Percentiles rank a stretch among this genome's conserved stretches.
phyloP scores from a whole-genome alignment of 2,329 filamentous ascomycete species.

The Sphaerulina vaccinii region DNA sequence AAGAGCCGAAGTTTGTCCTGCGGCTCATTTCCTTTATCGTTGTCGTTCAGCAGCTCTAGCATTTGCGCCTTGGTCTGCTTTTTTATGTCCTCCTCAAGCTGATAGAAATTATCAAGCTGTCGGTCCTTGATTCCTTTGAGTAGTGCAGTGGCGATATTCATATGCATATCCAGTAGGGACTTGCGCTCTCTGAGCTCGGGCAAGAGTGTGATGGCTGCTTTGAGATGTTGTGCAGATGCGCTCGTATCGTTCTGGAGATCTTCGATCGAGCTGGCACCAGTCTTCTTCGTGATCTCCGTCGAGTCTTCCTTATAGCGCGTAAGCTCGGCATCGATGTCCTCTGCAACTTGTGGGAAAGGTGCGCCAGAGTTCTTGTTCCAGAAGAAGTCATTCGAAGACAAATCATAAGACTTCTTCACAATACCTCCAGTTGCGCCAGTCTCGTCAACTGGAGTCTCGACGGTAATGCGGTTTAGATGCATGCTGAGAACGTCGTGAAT shows the following conservation, averaged over 20 bases:
- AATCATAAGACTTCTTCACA: slow-evolving; percentile 86
- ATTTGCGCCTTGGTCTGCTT: slow-evolving; percentile 90
- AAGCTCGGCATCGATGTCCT: slow-evolving; percentile 91
- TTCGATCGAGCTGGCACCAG: slow-evolving; percentile 86
- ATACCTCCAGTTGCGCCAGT: slow-evolving; percentile 68
- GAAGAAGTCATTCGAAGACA: slow-evolving; percentile 90
- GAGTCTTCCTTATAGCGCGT: slow-evolving; percentile 95
- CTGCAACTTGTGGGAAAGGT: slow-evolving; percentile 92
- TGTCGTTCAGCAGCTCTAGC: slow-evolving; percentile 78
- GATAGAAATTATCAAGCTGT: slow-evolving; percentile 93
- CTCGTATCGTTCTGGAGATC: slow-evolving; percentile 87
- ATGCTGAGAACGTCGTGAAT: slow-evolving; percentile 76
- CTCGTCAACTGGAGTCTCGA: slow-evolving; percentile 80
- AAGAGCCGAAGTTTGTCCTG: slow-evolving; percentile 90
- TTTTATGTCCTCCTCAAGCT: slow-evolving; percentile 86
- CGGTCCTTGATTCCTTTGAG: slow-evolving; percentile 86
- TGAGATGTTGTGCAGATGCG: slow-evolving; percentile 88
- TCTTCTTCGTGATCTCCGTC: slow-evolving; percentile 90
- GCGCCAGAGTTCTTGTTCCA: slow-evolving; percentile 89
- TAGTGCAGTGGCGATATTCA: slow-evolving; percentile 88
- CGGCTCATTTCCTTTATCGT: slow-evolving; percentile 77
- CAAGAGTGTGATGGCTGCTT: slow-evolving; percentile 88
- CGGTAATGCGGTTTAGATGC: slow-evolving; percentile 89
- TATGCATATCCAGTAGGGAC: slow-evolving; percentile 93
- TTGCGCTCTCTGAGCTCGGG: slow-evolving; percentile 93